Percentiles rank a stretch among this genome's conserved stretches.
Conservation (phyloP, 805 yeast species). For the Clavispora santaluciae region DNA sequence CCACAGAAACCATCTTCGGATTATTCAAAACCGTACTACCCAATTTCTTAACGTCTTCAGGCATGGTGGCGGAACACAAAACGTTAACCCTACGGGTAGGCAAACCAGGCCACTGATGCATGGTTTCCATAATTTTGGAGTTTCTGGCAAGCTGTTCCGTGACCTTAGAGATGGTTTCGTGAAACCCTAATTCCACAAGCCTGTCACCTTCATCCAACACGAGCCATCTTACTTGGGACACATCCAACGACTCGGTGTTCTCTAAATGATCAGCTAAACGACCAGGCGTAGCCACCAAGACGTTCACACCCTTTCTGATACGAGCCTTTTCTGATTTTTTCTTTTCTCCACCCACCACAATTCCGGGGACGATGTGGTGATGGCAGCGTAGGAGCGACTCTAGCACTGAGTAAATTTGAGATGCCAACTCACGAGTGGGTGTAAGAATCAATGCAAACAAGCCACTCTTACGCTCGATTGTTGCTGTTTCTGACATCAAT, state of each 20-base stretch:
- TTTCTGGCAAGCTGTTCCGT: slow-evolving; percentile 50
- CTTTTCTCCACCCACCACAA: slow-evolving; percentile 97
- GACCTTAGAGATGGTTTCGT: slow-evolving; percentile 82
- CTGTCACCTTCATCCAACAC: slow-evolving; percentile 96
- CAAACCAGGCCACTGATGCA: slow-evolving; percentile 46
- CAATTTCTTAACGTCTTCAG: slow-evolving; percentile 69
- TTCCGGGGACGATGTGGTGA: slow-evolving; percentile 89
- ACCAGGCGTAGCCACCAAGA: slow-evolving; percentile 97
- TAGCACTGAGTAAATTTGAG: slow-evolving; percentile 79
- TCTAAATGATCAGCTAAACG: slow-evolving; percentile 91
- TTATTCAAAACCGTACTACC: slow-evolving; percentile 72
- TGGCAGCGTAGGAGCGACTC: slow-evolving; percentile 70
- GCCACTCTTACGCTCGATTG: slow-evolving; percentile 63
- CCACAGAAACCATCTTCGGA: slow-evolving; percentile 63
- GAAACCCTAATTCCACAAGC: slow-evolving; percentile 92
- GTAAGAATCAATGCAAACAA: slow-evolving; percentile 83
- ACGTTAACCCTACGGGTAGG: slow-evolving; percentile 73
- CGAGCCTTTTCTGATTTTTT: slow-evolving; percentile 96
- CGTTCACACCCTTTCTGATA: slow-evolving; percentile 89
- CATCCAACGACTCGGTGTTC: slow-evolving; percentile 71
- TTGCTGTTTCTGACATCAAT: slow-evolving; percentile 49
- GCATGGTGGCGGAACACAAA: slow-evolving; percentile 92
- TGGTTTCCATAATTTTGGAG: slow-evolving; percentile 35
- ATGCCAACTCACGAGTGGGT: slow-evolving; percentile 94
- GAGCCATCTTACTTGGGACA: slow-evolving; percentile 76